A percentile compares a stretch with the other conserved stretches of the same genome.
Evolutionary conservation across 805 yeast genomes (phyloP).

Genomic region (Wickerhamomyces queroliae): DNA sequence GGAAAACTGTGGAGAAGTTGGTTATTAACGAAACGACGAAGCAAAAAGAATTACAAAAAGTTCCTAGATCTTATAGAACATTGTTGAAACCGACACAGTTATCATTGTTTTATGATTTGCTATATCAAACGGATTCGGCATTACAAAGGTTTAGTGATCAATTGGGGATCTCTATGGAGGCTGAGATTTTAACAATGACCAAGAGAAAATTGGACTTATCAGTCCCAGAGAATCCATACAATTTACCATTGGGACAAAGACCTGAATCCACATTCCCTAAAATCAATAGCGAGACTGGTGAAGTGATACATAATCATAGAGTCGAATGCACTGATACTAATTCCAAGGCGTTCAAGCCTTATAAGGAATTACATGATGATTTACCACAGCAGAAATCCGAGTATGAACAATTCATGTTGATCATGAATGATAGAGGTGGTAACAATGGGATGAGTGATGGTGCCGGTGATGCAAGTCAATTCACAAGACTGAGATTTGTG

Average conservation of each 20-base stretch:
- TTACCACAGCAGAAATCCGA: conserved; percentile 72
- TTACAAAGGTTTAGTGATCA: conserved; percentile 65
- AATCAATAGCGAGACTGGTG: conserved; percentile 25
- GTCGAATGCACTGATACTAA: conserved; percentile 29
- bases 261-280: conserved; percentile 45
- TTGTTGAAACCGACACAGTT: conserved; percentile 75
- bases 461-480: conserved; percentile 45
- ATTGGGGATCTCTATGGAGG: conserved; percentile 74
- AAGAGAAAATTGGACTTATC: conserved; percentile 71
- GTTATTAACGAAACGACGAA: conserved; percentile 6
- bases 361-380: conserved; percentile 57
- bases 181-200: conserved; percentile 78
- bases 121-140: conserved; percentile 78
- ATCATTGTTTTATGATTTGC: conserved; percentile 78
- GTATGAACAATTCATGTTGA: conserved; percentile 85
- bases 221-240: conserved; percentile 68
- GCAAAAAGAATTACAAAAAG: conserved; percentile 8
- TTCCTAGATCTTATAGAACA: conserved; percentile 71
- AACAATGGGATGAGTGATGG: conserved; percentile 28
- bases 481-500: conserved; percentile 80
- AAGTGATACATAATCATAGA: conserved; percentile 32
- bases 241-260: conserved; percentile 33
- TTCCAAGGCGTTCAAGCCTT: conserved; percentile 36
- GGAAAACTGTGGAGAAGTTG: conserved; percentile 32
- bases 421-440: conserved; percentile 44